phyloP scores from a whole-genome alignment of 2,329 filamentous ascomycete species.

The Chrysoporthe austroafricana region DNA sequence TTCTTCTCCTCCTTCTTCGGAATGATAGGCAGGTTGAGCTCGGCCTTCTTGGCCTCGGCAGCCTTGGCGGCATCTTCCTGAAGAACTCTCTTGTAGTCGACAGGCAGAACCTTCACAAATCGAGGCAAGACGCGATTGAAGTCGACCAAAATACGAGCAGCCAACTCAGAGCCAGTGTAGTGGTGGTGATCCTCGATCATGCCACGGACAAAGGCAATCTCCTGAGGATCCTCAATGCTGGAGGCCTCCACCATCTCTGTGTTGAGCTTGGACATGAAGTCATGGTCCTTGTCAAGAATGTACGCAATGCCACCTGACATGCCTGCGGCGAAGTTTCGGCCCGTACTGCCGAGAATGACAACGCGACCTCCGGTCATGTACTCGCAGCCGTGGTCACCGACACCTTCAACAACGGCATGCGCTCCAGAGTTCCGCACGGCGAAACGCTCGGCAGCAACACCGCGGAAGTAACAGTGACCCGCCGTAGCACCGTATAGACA shows the following conservation, averaged over 20 bases:
- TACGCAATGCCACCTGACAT: conserved; percentile 99
- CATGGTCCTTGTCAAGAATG: conserved; percentile 84
- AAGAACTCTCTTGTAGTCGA: conserved; percentile 94
- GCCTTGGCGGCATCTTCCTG: conserved; percentile 84
- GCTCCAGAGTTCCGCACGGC: conserved; percentile 96
- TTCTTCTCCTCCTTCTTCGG: conserved; percentile 70
- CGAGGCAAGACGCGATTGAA: conserved; percentile 89
- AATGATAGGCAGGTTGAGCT: conserved; percentile 79
- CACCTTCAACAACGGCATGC: conserved; percentile 92
- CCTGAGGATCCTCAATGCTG: conserved; percentile 78
- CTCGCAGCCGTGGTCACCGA: conserved; percentile 95
- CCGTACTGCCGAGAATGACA: conserved; percentile 83
- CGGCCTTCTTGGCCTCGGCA: conserved; percentile 80
- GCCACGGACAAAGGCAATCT: conserved; percentile 88
- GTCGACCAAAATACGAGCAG: conserved; percentile 90
- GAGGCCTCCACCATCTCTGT: conserved; percentile 96
- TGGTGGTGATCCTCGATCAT: conserved; percentile 97
- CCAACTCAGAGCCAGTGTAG: conserved; percentile 94
- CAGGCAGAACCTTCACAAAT: conserved; percentile 91
- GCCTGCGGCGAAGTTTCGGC: conserved; percentile 95
- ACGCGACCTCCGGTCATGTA: conserved; percentile 98
- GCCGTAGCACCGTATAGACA: conserved; percentile 93
- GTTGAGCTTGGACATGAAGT: conserved; percentile 94
- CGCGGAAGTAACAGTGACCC: conserved; percentile 94
- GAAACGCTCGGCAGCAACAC: conserved; percentile 94